Evolutionary conservation across 306 rosid genomes (phyloP).

Genomic region (Prunus kanzakura): DNA sequence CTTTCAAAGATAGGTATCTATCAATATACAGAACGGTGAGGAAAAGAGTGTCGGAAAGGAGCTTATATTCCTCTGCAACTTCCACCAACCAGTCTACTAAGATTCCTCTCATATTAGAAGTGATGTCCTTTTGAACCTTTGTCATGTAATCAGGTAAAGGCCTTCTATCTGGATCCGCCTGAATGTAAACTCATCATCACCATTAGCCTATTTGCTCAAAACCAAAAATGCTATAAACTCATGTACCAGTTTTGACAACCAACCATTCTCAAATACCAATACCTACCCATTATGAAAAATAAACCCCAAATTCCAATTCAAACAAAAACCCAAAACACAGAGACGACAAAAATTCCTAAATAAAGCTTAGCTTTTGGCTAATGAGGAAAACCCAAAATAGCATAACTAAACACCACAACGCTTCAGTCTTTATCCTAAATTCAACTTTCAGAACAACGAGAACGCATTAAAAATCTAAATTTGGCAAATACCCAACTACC

Average conservation of each 20-base stretch:
- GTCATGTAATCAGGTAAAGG: constrained; percentile 60
- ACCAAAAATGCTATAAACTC: neutral
- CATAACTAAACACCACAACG: neutral
- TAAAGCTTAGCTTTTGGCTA: neutral
- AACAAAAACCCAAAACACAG: neutral
- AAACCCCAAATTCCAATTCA: neutral
- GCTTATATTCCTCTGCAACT: constrained; percentile 85
- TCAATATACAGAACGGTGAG: constrained; percentile 61
- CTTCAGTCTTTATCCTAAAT: neutral
- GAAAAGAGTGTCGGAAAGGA: constrained; percentile 68
- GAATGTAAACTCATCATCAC: neutral
- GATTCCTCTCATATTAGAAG: constrained; percentile 69
- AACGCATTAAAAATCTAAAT: neutral
- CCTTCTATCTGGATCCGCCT: constrained; percentile 65
- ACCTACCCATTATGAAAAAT: neutral
- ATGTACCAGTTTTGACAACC: neutral
- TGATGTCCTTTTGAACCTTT: constrained; percentile 66
- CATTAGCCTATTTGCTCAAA: neutral
- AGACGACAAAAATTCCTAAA: neutral
- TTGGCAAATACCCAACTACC: neutral
- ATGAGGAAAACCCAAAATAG: neutral
- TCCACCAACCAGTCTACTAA: constrained; percentile 92
- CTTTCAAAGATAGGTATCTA: constrained; percentile 55
- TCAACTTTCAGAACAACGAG: neutral
- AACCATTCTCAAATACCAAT: neutral